Evolutionary conservation across 2,329 filamentous ascomycete species (phyloP), one percentile per base, ranked within the genome.

Genomic region (Juglanconis oblonga): DNA sequence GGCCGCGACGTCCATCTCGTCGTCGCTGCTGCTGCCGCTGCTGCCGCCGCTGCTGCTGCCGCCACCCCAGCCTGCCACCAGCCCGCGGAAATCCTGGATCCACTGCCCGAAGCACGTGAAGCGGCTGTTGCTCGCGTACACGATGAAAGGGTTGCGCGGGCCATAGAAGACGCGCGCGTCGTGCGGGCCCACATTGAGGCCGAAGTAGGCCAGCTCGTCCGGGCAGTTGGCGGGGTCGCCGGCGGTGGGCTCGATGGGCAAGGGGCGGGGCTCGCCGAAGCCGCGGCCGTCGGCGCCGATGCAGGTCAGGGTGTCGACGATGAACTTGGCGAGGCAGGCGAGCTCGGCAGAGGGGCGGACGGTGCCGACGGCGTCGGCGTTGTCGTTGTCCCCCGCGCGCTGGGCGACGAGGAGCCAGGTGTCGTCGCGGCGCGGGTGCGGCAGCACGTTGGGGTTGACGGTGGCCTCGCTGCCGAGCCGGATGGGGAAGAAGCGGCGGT

Each of bases 111-210:
- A 83, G 67, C 84, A 87, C 2, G 79, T 81, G 62, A 77, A 74
- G 0, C 65, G 60, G 0, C 82, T 84, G 64, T 85, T 84, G 8
- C 82, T 84, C 2, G 84, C 84, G 58, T 80, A 87, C 4, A 83
- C 69, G 1, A 78, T 73, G 58, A 80, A 82, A 0, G 83, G 81
- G 1, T 65, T 70, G 0, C 76, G 68, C 0, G 83, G 84, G 0
- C 81, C 83, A 59, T 79, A 80, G 65, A 87, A 84, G 9, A 84
- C 79, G 5, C 84, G 76, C 1, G 82, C 83, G 65, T 87, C 85
- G 64, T 84, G 83, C 0, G 84, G 83, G 0, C 85, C 85, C 17
- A 78, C 67, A 61, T 76, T 81, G 58, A 78, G 64, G 36, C 67
- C 70, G 50, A 82, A 72, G 58, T 73, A 74, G 1, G 67, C 69